phyloP scores from a whole-genome alignment of 176 grass and related monocot genomes.

The Phoenix roebelenii region DNA sequence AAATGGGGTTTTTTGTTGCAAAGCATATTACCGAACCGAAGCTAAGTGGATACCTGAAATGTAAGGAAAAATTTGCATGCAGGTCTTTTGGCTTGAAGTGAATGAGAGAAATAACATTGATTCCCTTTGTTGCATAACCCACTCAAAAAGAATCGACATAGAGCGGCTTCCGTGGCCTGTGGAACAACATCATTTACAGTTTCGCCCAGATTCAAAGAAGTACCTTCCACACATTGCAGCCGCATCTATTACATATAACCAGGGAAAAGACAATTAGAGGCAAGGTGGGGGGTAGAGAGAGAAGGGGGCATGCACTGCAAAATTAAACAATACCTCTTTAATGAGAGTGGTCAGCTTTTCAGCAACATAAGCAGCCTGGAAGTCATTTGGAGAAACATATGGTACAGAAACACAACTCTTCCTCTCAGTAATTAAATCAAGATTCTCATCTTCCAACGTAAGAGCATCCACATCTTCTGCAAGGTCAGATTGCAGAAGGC shows the following conservation, averaged over 20 bases:
- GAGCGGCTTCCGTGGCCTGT: slow-evolving; percentile 23
- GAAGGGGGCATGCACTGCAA: not conserved
- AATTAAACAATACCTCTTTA: slow-evolving; percentile 25
- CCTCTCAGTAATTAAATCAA: slow-evolving; percentile 6
- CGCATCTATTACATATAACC: slow-evolving; percentile 31
- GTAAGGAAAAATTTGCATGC: slow-evolving; percentile 80
- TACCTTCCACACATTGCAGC: slow-evolving; percentile 19
- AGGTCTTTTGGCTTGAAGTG: slow-evolving; percentile 40
- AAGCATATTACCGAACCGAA: no score
- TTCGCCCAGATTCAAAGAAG: slow-evolving; percentile 9
- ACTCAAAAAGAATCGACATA: slow-evolving; percentile 47
- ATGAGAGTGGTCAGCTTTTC: slow-evolving; percentile 20
- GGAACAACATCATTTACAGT: slow-evolving; percentile 6
- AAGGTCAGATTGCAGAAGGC: slow-evolving; percentile 22
- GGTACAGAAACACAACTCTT: slow-evolving; percentile 39
- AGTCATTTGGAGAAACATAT: slow-evolving; percentile 60
- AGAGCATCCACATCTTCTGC: slow-evolving; percentile 29
- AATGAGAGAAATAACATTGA: slow-evolving; percentile 75
- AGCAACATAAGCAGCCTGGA: slow-evolving; percentile 27
- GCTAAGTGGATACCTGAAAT: slow-evolving; percentile 31
- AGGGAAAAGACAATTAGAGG: not conserved
- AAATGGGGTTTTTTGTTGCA: no score
- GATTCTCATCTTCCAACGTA: slow-evolving; percentile 33
- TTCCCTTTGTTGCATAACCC: slow-evolving; percentile 54
- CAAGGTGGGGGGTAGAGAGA: not conserved